phyloP scores from a whole-genome alignment of 768 basidiomycete genomes.

The Crassisporium funariophilum region DNA sequence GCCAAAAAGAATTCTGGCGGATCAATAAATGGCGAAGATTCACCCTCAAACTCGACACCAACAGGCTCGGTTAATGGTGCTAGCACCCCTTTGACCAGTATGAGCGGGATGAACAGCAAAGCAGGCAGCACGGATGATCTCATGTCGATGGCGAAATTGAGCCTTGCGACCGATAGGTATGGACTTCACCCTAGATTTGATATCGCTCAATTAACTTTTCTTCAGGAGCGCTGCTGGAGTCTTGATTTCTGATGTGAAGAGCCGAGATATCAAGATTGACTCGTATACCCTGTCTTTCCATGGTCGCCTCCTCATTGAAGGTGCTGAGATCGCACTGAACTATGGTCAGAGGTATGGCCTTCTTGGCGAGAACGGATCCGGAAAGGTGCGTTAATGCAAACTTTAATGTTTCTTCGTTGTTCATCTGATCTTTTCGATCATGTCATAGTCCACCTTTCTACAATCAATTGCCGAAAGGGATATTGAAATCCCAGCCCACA shows the following conservation, averaged over 20 bases:
- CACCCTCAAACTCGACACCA: constrained; percentile 59
- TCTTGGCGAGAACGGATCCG: constrained; percentile 97
- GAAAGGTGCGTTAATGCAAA: constrained; percentile 67
- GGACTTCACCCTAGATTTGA: constrained; percentile 11
- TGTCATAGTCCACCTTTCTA: constrained; percentile 84
- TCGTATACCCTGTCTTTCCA: constrained; percentile 96
- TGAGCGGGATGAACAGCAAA: constrained; percentile 76
- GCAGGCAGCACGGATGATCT: constrained; percentile 86
- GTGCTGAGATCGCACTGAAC: constrained; percentile 76
- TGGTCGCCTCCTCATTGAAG: constrained; percentile 78
- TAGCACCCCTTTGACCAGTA: constrained; percentile 81
- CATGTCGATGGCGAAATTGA: constrained; percentile 84
- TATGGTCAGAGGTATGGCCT: constrained; percentile 95
- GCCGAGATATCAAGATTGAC: constrained; percentile 97
- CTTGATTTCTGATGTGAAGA: constrained; percentile 87
- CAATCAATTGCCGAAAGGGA: constrained; percentile 96
- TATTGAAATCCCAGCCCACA: constrained; percentile 90
- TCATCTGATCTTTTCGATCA: constrained; percentile 1
- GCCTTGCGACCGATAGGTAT: constrained; percentile 87
- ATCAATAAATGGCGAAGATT: constrained; percentile 41
- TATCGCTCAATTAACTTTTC: constrained; percentile 12
- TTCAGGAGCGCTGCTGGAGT: constrained; percentile 88
- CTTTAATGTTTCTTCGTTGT: constrained; percentile 4
- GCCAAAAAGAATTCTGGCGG: constrained; percentile 66
- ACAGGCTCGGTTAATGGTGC: constrained; percentile 64